Percentiles rank a stretch among this genome's conserved stretches.
Evolutionary conservation across 208 protist species (phyloP).

Genomic region (Endotrypanum monterogeii): DNA sequence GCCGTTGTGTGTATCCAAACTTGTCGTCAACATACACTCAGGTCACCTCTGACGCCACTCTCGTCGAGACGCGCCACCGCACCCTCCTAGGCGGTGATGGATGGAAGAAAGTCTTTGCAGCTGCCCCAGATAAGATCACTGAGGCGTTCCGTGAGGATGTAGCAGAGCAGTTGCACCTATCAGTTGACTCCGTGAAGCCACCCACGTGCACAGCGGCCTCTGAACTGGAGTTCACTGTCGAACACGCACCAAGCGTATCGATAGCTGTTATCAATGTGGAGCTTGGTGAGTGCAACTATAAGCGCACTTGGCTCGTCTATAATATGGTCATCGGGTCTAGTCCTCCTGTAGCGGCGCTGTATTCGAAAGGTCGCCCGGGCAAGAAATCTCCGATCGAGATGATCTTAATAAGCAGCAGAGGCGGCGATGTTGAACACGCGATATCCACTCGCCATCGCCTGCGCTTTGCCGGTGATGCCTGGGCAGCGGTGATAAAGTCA

Average conservation of each 20-base stretch:
- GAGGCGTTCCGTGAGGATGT: conserved; percentile 47
- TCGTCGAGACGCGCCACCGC: conserved; percentile 37
- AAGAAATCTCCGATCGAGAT: background rate
- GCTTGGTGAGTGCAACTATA: conserved; percentile 8
- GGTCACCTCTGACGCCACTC: background rate
- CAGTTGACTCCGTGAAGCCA: conserved; percentile 9
- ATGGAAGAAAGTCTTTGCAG: conserved; percentile 34
- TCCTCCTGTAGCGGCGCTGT: background rate
- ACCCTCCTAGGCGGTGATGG: conserved; percentile 35
- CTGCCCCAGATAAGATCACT: conserved; percentile 19
- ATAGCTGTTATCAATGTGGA: background rate
- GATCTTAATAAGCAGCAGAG: background rate
- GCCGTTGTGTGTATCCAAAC: conserved; percentile 21
- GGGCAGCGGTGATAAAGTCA: conserved; percentile 25
- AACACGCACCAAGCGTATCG: conserved; percentile 8
- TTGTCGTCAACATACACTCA: conserved; percentile 30
- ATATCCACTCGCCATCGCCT: conserved; percentile 32
- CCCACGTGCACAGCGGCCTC: conserved; percentile 25
- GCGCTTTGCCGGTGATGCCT: conserved; percentile 31
- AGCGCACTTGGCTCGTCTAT: conserved; percentile 19
- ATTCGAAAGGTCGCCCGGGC: background rate
- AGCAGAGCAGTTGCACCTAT: conserved; percentile 11
- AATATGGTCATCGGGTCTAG: conserved; percentile 5
- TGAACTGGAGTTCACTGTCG: conserved; percentile 30
- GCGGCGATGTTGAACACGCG: background rate